These are phyloP conservation scores for Fusarium falciforme DNA, from an alignment of 2,329 filamentous ascomycete species.

Conservation along the genomic window DNA sequence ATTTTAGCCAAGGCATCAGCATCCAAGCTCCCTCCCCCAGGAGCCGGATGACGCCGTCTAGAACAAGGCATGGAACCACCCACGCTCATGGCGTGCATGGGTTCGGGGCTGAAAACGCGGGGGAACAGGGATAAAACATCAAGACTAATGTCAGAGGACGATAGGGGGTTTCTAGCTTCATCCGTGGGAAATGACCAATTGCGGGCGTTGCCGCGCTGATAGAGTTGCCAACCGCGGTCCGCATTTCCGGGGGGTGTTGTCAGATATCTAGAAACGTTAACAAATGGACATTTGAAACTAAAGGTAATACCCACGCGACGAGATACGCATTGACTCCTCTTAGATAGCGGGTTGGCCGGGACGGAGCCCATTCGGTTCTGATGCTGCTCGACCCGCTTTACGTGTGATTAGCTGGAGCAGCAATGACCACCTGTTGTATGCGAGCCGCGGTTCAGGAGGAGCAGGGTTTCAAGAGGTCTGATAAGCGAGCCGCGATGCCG, in stretches of 20 bases:
- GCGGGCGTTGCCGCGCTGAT: conserved; percentile 18
- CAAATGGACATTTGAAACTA: not conserved
- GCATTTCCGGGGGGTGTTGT: not conserved
- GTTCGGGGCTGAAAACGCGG: conserved; percentile 11
- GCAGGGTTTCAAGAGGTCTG: not conserved
- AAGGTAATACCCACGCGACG: not conserved
- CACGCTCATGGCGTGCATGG: conserved; percentile 3
- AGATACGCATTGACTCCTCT: conserved; percentile 12
- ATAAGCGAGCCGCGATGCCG: not conserved
- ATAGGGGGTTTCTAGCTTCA: not conserved
- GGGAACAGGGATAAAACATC: conserved; percentile 4
- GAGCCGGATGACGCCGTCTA: not conserved
- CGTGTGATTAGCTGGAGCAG: not conserved
- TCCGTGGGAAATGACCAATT: conserved; percentile 2
- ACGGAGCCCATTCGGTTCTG: not conserved
- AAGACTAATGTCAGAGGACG: not conserved
- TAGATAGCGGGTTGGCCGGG: not conserved
- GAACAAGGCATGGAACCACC: not conserved
- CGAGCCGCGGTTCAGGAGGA: not conserved
- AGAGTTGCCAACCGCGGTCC: conserved; percentile 17
- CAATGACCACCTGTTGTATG: not conserved
- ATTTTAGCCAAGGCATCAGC: not conserved
- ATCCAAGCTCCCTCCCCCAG: not conserved
- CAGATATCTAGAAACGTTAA: not conserved
- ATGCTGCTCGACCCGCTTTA: not conserved